phyloP scores from a whole-genome alignment of 1,284 basidiomycete species.

The Trichosporon asahii region DNA sequence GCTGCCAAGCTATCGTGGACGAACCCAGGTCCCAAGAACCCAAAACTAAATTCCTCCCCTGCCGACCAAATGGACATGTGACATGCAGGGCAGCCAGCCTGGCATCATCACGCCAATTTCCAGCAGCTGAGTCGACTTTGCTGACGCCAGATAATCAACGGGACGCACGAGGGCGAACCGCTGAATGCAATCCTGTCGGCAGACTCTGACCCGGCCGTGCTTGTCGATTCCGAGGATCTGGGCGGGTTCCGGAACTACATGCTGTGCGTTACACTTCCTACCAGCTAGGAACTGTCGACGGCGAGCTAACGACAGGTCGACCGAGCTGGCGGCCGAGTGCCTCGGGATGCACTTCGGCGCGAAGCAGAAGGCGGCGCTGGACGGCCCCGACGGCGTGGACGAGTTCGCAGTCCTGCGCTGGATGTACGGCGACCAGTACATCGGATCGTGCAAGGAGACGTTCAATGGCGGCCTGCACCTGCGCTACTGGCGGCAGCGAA shows the following conservation, averaged over 20 bases:
- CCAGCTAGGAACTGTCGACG: too few relatives aligned
- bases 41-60: background rate
- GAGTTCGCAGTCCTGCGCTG: conserved; percentile 74
- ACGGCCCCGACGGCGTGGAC: conserved; percentile 66
- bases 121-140: background rate
- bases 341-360: conserved; percentile 84
- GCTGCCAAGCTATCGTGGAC: too few relatives aligned
- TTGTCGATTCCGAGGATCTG: conserved; percentile 61
- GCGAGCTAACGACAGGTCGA: conserved; percentile 28
- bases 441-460: conserved; percentile 80
- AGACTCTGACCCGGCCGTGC: conserved; percentile 68
- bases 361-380: conserved; percentile 11
- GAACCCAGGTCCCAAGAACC: background rate
- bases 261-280: conserved; percentile 54
- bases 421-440: conserved; percentile 69
- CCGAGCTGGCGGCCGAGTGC: conserved; percentile 61
- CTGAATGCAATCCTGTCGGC: conserved; percentile 83
- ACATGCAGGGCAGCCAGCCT: background rate
- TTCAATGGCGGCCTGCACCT: conserved; percentile 86
- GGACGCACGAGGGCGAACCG: conserved; percentile 79
- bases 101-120: background rate
- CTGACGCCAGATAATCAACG: conserved; percentile 56
- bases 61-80: background rate
- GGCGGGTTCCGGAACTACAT: conserved; percentile 81
- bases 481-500: conserved; percentile 83